These are phyloP conservation scores for Pseudogymnoascus sp. DNA, from an alignment of 2,329 filamentous ascomycete genomes.

Conservation along the genomic window DNA sequence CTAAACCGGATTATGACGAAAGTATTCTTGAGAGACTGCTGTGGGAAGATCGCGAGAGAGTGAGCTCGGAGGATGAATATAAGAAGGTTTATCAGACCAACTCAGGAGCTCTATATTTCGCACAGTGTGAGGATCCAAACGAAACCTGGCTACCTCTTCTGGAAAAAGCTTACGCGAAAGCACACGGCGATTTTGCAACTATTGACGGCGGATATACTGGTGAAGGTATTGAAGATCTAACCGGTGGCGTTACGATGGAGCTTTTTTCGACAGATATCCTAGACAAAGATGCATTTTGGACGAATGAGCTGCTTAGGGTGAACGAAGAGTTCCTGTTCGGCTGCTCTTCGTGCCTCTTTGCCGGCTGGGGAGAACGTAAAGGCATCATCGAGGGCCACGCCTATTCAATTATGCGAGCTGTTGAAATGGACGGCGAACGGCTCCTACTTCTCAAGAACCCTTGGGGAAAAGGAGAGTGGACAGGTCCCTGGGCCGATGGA, in stretches of 20 bases:
- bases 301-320: slow-evolving; percentile 61
- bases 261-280: slow-evolving; percentile 64
- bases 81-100: slow-evolving; percentile 64
- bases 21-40: slow-evolving; percentile 67
- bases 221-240: slow-evolving; percentile 52
- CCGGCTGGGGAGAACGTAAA: slow-evolving; percentile 51
- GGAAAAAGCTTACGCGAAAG: slow-evolving; percentile 80
- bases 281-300: slow-evolving; percentile 77
- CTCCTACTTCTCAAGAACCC: slow-evolving; percentile 40
- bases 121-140: slow-evolving; percentile 65
- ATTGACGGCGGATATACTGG: slow-evolving; percentile 65
- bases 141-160: slow-evolving; percentile 77
- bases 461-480: slow-evolving; percentile 55
- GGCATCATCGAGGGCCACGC: slow-evolving; percentile 54
- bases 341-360: slow-evolving; percentile 58
- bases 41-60: slow-evolving; percentile 67
- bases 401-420: slow-evolving; percentile 54
- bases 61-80: slow-evolving; percentile 65
- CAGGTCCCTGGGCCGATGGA: slow-evolving; percentile 51
- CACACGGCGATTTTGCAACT: slow-evolving; percentile 66
- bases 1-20: slow-evolving; percentile 74
- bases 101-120: slow-evolving; percentile 71
- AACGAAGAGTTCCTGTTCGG: slow-evolving; percentile 74
- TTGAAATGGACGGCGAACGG: slow-evolving; percentile 44
- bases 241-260: slow-evolving; percentile 63